Conservation (phyloP, 371 early-diverging fungal species). For the Lichtheimia ramosa region DNA sequence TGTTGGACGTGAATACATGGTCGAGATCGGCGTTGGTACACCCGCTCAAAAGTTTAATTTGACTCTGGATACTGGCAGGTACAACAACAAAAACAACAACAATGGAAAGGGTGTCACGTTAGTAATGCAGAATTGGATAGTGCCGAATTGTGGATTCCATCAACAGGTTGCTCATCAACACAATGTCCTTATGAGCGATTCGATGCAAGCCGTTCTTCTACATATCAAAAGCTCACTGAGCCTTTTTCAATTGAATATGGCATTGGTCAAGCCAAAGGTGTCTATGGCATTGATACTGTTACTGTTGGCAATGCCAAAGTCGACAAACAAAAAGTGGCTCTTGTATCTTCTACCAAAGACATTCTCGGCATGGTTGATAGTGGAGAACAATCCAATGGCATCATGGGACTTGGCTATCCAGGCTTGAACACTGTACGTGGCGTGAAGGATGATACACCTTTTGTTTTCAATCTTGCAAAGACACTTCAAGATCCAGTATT, state of each 20-base stretch:
- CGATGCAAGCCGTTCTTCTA: slow-evolving; percentile 28
- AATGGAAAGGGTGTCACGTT: background rate
- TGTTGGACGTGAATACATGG: slow-evolving; percentile 18
- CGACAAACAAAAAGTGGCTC: slow-evolving; percentile 24
- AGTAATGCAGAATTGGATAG: slow-evolving; percentile 11
- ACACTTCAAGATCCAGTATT: slow-evolving; percentile 27
- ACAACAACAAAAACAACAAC: slow-evolving; percentile 1
- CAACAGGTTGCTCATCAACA: slow-evolving; percentile 23
- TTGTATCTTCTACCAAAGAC: slow-evolving; percentile 18
- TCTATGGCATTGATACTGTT: slow-evolving; percentile 30
- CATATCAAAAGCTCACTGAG: slow-evolving; percentile 21
- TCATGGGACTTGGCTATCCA: slow-evolving; percentile 31
- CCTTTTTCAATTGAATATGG: slow-evolving; percentile 40
- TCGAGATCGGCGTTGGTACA: slow-evolving; percentile 21
- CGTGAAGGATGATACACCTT: slow-evolving; percentile 15
- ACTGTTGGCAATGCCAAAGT: slow-evolving; percentile 20
- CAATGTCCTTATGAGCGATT: slow-evolving; percentile 40
- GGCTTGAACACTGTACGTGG: slow-evolving; percentile 18
- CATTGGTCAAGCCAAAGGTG: slow-evolving; percentile 43
- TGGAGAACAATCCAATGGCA: slow-evolving; percentile 25
- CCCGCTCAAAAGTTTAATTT: slow-evolving; percentile 23
- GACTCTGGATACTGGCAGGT: slow-evolving; percentile 29
- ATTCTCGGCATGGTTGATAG: slow-evolving; percentile 17
- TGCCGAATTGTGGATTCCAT: slow-evolving; percentile 48
- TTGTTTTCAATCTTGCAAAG: slow-evolving; percentile 20